These are phyloP conservation scores for Euphorbia schlechtendalii DNA, from an alignment of 441 rosid genomes.

Conservation along the genomic window DNA sequence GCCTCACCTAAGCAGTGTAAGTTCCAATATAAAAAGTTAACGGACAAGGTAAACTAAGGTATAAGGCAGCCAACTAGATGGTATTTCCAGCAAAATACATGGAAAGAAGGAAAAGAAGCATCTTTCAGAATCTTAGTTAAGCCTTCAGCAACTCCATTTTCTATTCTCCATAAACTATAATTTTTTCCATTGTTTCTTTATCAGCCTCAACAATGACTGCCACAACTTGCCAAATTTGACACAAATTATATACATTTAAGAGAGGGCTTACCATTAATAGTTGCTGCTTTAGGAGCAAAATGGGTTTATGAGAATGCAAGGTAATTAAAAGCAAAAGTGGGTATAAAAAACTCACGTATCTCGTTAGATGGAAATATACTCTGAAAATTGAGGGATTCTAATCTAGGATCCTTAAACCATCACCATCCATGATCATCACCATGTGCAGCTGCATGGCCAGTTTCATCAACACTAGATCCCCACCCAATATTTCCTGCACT, in stretches of 20 bases:
- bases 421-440: constrained; percentile 61
- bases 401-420: constrained; percentile 90
- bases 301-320: too few species aligned
- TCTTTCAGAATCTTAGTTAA: constrained; percentile 86
- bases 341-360: too few species aligned
- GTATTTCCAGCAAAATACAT: background rate
- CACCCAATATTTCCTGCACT: constrained; percentile 65
- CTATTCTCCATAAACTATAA: too few species aligned
- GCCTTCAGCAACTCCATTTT: constrained; percentile 93
- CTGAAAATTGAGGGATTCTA: constrained; percentile 74
- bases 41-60: too few species aligned
- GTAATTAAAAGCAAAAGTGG: too few species aligned
- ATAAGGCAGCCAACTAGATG: too few species aligned
- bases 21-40: background rate
- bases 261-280: background rate
- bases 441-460: constrained; percentile 50
- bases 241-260: background rate
- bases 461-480: constrained; percentile 50
- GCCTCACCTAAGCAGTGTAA: constrained; percentile 55
- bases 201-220: constrained; percentile 78
- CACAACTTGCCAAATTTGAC: constrained; percentile 26
- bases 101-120: constrained; percentile 23
- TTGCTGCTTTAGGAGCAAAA: too few species aligned
- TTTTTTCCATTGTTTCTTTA: too few species aligned
- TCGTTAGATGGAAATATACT: too few species aligned